A percentile compares a stretch with the other conserved stretches of the same genome.
Evolutionary conservation across 805 yeast genomes (phyloP).

Genomic region (Tetrapisispora nanseiensis): DNA sequence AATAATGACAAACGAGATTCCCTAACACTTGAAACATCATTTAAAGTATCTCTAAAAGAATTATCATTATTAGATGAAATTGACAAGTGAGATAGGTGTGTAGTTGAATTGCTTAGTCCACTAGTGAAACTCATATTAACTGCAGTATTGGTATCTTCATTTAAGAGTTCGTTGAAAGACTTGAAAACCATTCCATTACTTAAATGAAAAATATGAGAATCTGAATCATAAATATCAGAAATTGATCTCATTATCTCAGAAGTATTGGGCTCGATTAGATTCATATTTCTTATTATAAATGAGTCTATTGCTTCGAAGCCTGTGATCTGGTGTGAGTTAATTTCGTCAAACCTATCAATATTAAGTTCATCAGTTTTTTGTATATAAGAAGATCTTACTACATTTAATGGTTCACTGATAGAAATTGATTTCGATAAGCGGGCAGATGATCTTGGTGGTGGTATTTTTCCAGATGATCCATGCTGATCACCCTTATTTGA

Average conservation of each 20-base stretch:
- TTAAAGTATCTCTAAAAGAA: not conserved
- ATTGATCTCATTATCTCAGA: conserved; percentile 40
- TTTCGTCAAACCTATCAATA: not conserved
- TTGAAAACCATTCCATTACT: conserved; percentile 52
- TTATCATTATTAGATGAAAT: conserved; percentile 4
- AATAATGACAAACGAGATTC: conserved; percentile 19
- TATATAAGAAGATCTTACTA: not conserved
- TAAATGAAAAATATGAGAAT: conserved; percentile 46
- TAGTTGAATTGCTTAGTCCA: conserved; percentile 38
- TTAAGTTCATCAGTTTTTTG: not conserved
- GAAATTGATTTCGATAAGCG: conserved; percentile 11
- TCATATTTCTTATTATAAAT: conserved; percentile 17
- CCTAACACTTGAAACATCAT: conserved; percentile 3
- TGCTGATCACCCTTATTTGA: not conserved
- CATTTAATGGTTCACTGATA: conserved; percentile 8
- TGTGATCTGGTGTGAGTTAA: conserved; percentile 27
- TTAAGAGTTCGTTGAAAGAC: conserved; percentile 31
- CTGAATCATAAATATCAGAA: conserved; percentile 55
- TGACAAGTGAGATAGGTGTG: conserved; percentile 33
- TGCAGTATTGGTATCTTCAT: conserved; percentile 3
- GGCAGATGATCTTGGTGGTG: conserved; percentile 19
- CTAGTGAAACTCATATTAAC: conserved; percentile 37
- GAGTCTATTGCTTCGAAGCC: conserved; percentile 40
- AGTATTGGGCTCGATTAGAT: conserved; percentile 33
- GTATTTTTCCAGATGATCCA: not conserved